Evolutionary conservation across 345 rosid species (phyloP), one percentile per base, ranked within the genome.

Genomic region (Boechera stricta): DNA sequence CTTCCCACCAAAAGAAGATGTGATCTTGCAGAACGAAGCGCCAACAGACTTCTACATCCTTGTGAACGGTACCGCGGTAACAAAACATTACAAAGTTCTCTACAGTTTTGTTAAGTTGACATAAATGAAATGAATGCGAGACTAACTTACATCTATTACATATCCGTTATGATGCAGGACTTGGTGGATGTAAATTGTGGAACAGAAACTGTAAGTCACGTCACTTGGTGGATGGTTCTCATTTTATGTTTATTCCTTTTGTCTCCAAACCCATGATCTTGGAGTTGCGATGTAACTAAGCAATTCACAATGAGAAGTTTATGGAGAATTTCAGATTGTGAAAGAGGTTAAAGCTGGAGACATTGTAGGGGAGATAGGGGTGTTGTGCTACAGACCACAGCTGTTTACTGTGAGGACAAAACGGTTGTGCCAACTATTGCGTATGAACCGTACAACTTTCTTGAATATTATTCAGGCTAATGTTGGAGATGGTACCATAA

Each of bases 401-500:
- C 86, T 91, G 44, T 91, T 88, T 85, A 92, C 99, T 1, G 96
- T 90, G 16, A 81, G 97, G 63, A 95, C 98, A 64, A 95, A 88
- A 77, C 89, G 96, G 69, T 72, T 95, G 75, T 85, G 96, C 75
- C 99, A 95, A 81, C 85, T 95, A 7, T 85, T 95, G 47, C 97
- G 97, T 49, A 75, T 92, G 79, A 95, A 92, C 77, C 94, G 97
- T 35, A 87, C 96, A 18, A 79, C 91, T 8, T 95, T 94, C 87
- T 69, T 94, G 60, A 90, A 85, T 53, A 90, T 92, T 28, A 87
- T 94, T 75, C 98, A 92, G 73, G 90, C 97, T 52, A 94, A 94
- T 79, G 87, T 92, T 47, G 98, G 96, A 78, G 98, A 94, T 70
- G 98, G 97, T 69, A 90, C 93, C 24, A 84, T 94, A 44, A 90